Evolutionary conservation across 2,329 filamentous ascomycete species (phyloP), one percentile per base, ranked within the genome.

Genomic region (Trichoderma oligosporum): DNA sequence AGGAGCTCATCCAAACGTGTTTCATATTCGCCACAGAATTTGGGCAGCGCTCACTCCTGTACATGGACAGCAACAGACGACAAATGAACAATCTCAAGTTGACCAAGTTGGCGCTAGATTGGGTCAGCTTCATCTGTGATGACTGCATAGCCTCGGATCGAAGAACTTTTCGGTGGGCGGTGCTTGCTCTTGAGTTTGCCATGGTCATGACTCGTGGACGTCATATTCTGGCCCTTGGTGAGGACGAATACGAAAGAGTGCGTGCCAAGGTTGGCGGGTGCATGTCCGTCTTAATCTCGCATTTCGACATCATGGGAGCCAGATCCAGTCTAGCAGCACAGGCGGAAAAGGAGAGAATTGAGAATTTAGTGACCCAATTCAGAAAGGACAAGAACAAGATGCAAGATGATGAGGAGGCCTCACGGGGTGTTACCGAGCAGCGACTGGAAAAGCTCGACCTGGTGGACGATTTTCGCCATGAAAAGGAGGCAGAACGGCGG

Each of bases 1-100:
- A 96, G 66, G 94, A 99, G 67, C 83, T 99, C 27, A 94, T 99
- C 62, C 94, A 99, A 72, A 96, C 91, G 4, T 99, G 93, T 73
- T 99, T 97, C 71, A 89, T 95, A 38, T 99, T 97, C 67, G 94
- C 94, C n/a, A 97, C 94, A 0, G 94, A 99, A 70, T 99, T 99
- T 64, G 94, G 94, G 42, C 93, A 97, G 70, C 87, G 94, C 62
- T 97, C 93, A 2, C 82, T 96, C 48, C 84, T 94, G 18, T 95
- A 96, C 75, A 94, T 99, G 85, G 94, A 99, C 73, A 88, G 89
- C 71, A 97, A 96, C 69, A 81, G 94, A 56, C 87, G 93, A 48
- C 90, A 95, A 64, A 95, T 97, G 89, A 97, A 97, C 75, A 97
- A 96, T 71, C 81, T 96, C 64, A 96, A 96, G 71, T 82, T 99